Percentiles rank a stretch among this genome's conserved stretches.
phyloP scores from a whole-genome alignment of 495 filamentous ascomycete species.

The Xylaria venustula region DNA sequence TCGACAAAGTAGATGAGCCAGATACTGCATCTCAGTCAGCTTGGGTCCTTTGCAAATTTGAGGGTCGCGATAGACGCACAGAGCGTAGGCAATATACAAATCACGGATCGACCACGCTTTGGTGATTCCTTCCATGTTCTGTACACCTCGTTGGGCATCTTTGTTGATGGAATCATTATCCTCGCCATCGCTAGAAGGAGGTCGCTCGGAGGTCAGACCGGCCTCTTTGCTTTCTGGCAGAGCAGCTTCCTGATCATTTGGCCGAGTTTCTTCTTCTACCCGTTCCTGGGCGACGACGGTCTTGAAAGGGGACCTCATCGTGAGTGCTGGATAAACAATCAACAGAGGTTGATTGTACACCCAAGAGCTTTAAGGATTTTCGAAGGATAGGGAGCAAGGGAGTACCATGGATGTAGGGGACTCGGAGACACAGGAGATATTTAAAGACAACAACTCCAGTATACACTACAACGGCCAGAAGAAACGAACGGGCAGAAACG shows the following conservation, averaged over 20 bases:
- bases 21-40: slow-evolving; percentile 36
- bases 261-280: slow-evolving; percentile 15
- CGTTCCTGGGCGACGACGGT: slow-evolving; percentile 10
- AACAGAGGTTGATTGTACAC: not conserved
- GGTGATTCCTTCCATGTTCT: slow-evolving; percentile 49
- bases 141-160: slow-evolving; percentile 44
- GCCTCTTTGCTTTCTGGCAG: slow-evolving; percentile 18
- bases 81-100: slow-evolving; percentile 42
- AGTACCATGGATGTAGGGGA: not conserved
- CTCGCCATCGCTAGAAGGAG: slow-evolving; percentile 19
- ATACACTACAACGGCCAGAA: not conserved
- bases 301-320: slow-evolving; percentile 26
- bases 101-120: slow-evolving; percentile 43
- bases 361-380: not conserved
- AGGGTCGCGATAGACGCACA: slow-evolving; percentile 26
- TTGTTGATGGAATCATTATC: slow-evolving; percentile 32
- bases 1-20: slow-evolving; percentile 55
- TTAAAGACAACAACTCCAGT: slow-evolving; percentile 2
- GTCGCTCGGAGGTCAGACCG: slow-evolving; percentile 13
- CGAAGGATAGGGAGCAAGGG: not conserved
- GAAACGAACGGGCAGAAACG: not conserved
- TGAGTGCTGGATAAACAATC: not conserved
- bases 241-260: slow-evolving; percentile 22
- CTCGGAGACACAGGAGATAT: not conserved
- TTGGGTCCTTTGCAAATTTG: not conserved